phyloP scores from a whole-genome alignment of 139 green algal species.

The Coelastrella sp. region DNA sequence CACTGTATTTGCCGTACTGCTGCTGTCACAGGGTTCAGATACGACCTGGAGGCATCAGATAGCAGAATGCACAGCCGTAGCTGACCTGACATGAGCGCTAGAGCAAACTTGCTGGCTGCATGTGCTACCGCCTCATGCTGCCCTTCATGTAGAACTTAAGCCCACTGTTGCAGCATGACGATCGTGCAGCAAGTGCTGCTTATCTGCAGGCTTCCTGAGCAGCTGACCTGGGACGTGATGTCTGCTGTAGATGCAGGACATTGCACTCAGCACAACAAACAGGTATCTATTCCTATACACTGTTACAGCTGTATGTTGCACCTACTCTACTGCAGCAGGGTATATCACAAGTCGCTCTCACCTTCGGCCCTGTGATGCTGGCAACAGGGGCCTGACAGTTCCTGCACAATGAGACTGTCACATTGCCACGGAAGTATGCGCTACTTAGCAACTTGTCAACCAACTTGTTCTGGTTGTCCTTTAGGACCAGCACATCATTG shows the following conservation, averaged over 20 bases:
- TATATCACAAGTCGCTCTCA: background rate
- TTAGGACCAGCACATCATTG: background rate
- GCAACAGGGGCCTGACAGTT: background rate
- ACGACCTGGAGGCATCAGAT: constrained; percentile 7
- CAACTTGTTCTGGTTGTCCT: background rate
- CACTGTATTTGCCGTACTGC: no score
- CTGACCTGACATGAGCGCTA: background rate
- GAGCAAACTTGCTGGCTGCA: no score
- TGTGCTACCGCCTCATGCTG: no score
- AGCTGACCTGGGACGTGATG: no score
- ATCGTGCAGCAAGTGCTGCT: no score
- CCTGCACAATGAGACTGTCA: background rate
- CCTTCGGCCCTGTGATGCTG: constrained; percentile 18
- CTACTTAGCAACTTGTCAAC: background rate
- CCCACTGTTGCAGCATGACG: no score
- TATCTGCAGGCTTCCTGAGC: no score
- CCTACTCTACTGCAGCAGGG: background rate
- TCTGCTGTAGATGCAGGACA: no score
- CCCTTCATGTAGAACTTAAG: no score
- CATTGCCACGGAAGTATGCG: constrained; percentile 4
- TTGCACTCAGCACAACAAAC: background rate
- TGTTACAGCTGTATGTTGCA: background rate
- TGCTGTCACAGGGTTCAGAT: background rate
- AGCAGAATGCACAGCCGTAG: background rate
- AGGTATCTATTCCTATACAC: background rate